These are phyloP conservation scores for Pestalotiopsis sp. DNA, from an alignment of 2,329 filamentous ascomycete species.

Conservation along the genomic window DNA sequence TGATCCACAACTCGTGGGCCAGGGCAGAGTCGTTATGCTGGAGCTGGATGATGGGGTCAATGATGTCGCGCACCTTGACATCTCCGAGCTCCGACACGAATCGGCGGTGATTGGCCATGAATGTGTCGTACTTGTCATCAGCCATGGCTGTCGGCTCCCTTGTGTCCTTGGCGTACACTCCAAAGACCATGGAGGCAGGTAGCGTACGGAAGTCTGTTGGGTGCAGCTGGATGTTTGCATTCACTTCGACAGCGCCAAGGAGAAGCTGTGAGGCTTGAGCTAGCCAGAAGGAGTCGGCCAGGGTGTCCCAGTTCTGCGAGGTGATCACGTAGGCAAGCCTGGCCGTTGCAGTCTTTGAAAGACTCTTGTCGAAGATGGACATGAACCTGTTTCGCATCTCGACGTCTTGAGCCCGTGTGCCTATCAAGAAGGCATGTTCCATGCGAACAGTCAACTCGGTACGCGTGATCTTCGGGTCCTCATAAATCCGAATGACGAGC, in stretches of 20 bases:
- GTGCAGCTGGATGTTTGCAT: conserved; percentile 76
- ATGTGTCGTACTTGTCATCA: conserved; percentile 79
- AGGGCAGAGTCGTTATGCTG: conserved; percentile 86
- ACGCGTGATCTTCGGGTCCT: conserved; percentile 92
- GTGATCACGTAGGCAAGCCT: conserved; percentile 87
- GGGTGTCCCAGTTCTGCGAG: conserved; percentile 95
- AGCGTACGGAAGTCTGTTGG: conserved; percentile 81
- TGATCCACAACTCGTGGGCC: conserved; percentile 87
- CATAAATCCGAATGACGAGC: conserved; percentile 96
- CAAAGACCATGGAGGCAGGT: conserved; percentile 73
- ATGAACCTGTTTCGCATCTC: conserved; percentile 98
- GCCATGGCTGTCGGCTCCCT: conserved; percentile 69
- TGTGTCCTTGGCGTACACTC: conserved; percentile 71
- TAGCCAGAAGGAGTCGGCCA: conserved; percentile 95
- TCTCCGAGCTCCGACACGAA: conserved; percentile 85
- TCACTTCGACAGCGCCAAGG: conserved; percentile 87
- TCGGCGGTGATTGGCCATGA: conserved; percentile 78
- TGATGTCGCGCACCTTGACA: conserved; percentile 82
- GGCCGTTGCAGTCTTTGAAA: conserved; percentile 89
- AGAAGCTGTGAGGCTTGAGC: conserved; percentile 93
- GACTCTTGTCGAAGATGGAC: conserved; percentile 90
- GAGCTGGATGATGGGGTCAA: conserved; percentile 88
- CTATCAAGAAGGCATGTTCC: conserved; percentile 97
- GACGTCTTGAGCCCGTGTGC: conserved; percentile 88
- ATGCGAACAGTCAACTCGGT: conserved; percentile 96